These are phyloP conservation scores for Phoma herbarum DNA, from an alignment of 2,329 filamentous ascomycete species.

Conservation along the genomic window DNA sequence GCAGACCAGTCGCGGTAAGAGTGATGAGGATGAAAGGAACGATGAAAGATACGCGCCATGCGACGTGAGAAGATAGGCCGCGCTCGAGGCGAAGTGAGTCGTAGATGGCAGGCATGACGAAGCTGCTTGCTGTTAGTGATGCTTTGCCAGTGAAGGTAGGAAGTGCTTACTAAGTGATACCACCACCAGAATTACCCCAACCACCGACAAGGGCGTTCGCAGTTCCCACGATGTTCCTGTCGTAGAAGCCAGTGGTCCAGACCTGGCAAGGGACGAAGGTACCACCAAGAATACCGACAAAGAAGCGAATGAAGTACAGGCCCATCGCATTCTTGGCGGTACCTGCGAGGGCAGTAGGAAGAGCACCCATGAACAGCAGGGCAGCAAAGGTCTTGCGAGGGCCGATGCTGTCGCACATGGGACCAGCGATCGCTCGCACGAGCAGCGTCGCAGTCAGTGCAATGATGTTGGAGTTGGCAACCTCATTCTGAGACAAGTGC, in stretches of 20 bases:
- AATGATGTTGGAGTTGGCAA: slow-evolving; percentile 91
- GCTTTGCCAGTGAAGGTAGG: neutral
- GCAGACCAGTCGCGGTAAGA: slow-evolving; percentile 70
- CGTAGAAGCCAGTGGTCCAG: slow-evolving; percentile 92
- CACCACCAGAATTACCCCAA: slow-evolving; percentile 86
- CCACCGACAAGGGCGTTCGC: slow-evolving; percentile 87
- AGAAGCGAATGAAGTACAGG: slow-evolving; percentile 79
- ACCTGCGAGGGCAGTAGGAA: slow-evolving; percentile 84
- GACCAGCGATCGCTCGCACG: slow-evolving; percentile 79
- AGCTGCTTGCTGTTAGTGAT: slow-evolving; percentile 53
- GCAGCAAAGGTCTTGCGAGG: slow-evolving; percentile 81
- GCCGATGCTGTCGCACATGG: slow-evolving; percentile 85
- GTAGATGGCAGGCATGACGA: slow-evolving; percentile 90
- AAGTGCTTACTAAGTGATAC: slow-evolving; percentile 74
- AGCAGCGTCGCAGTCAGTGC: slow-evolving; percentile 71
- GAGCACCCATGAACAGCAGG: slow-evolving; percentile 77
- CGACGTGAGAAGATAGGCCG: slow-evolving; percentile 70
- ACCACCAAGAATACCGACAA: slow-evolving; percentile 80
- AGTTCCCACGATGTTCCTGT: slow-evolving; percentile 89
- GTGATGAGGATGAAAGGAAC: slow-evolving; percentile 82
- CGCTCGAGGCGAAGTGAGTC: slow-evolving; percentile 72
- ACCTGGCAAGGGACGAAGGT: slow-evolving; percentile 88
- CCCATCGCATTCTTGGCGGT: slow-evolving; percentile 73
- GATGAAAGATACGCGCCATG: slow-evolving; percentile 86
- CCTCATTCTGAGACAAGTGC: slow-evolving; percentile 71